Conservation (phyloP, 805 yeast genomes). For the Sugiyamaella valdiviana region DNA sequence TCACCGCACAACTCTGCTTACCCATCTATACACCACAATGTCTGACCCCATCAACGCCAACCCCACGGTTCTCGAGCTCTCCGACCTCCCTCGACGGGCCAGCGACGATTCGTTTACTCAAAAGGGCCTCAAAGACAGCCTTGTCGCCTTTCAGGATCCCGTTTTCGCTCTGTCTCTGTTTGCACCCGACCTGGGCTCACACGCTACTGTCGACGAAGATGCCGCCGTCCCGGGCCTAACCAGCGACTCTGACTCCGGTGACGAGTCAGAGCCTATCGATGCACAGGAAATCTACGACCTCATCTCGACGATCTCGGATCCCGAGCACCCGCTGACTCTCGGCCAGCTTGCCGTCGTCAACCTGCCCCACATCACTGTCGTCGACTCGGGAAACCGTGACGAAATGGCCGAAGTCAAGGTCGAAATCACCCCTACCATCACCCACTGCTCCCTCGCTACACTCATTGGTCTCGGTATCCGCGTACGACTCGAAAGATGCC, state of each 20-base stretch:
- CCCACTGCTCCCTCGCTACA: constrained; percentile 95
- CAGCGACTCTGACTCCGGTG: constrained; percentile 15
- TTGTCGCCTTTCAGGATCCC: constrained; percentile 13
- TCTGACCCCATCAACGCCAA: constrained; percentile 86
- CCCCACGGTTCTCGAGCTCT: constrained; percentile 74
- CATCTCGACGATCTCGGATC: constrained; percentile 83
- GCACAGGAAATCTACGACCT: constrained; percentile 85
- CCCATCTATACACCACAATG: constrained; percentile 30
- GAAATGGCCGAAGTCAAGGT: constrained; percentile 71
- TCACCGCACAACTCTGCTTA: neutral
- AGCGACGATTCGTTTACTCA: constrained; percentile 5
- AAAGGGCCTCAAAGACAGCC: no score
- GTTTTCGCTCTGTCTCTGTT: constrained; percentile 21
- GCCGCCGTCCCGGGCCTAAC: constrained; percentile 9
- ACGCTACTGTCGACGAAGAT: constrained; percentile 9
- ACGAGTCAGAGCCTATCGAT: constrained; percentile 54
- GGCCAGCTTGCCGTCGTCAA: constrained; percentile 95
- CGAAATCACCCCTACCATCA: constrained; percentile 91
- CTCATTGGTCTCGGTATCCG: constrained; percentile 91
- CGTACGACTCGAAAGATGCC: constrained; percentile 81
- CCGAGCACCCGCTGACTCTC: constrained; percentile 92
- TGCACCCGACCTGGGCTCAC: neutral
- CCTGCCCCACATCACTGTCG: constrained; percentile 68
- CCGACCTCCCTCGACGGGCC: constrained; percentile 61
- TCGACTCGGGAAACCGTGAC: constrained; percentile 45